Evolutionary conservation across 2,329 filamentous ascomycete species (phyloP).

Genomic region (Venturia aucupariae): DNA sequence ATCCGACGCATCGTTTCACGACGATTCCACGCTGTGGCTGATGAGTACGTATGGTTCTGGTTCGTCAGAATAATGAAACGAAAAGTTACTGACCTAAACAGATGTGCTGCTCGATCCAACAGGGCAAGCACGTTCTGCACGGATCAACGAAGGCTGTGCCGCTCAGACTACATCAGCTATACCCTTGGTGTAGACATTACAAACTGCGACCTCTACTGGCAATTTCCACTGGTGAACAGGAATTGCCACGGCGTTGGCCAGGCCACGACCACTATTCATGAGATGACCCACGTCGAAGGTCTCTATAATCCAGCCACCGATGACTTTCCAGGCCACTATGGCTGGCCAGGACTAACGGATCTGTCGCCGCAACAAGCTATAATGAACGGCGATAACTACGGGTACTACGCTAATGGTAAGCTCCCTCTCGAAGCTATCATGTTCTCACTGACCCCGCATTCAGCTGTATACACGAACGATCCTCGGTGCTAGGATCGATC

Average conservation of each 20-base stretch:
- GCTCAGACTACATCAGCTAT: slow-evolving; percentile 12
- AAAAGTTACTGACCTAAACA: neutral
- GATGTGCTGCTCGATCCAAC: slow-evolving; percentile 5
- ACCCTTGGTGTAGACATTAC: slow-evolving; percentile 8
- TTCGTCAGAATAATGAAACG: neutral
- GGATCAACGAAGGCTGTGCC: slow-evolving; percentile 5
- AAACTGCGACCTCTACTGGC: slow-evolving; percentile 13
- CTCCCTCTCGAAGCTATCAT: neutral
- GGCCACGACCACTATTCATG: slow-evolving; percentile 12
- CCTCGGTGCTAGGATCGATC: neutral
- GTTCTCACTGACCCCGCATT: neutral
- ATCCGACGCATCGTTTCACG: neutral
- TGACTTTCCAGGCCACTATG: slow-evolving; percentile 11
- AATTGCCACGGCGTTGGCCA: slow-evolving; percentile 8
- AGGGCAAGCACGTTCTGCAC: slow-evolving; percentile 8
- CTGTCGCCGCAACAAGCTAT: slow-evolving; percentile 8
- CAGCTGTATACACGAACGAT: slow-evolving; percentile 1
- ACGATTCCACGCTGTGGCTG: slow-evolving; percentile 12
- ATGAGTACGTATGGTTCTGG: neutral
- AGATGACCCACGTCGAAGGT: slow-evolving; percentile 12
- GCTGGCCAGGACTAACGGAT: slow-evolving; percentile 8
- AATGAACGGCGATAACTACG: slow-evolving; percentile 11
- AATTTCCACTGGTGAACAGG: slow-evolving; percentile 1
- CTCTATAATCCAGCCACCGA: slow-evolving; percentile 5
- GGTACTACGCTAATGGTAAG: slow-evolving; percentile 12